Base-by-base conservation (phyloP, 768 basidiomycete genomes). In the Daedaleopsis nitida region DNA sequence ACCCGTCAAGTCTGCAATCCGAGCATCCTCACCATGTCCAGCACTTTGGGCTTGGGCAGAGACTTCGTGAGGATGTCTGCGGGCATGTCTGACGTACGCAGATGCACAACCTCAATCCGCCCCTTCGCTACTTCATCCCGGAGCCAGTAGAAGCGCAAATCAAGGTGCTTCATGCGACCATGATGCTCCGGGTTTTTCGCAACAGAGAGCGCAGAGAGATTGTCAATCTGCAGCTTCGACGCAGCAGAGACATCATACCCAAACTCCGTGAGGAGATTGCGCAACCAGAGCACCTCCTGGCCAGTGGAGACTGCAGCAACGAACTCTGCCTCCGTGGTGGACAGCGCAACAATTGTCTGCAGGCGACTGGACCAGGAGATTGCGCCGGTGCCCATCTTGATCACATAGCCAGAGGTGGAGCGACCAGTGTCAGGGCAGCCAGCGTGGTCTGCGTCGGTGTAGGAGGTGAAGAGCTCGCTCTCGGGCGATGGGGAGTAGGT, bases 291-390 rank as follows among this genome's bases (percentile, higher is more conserved):
- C n/a, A n/a, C n/a, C n/a, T n/a, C n/a, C n/a, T n/a, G n/a, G n/a
- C n/a, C n/a, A n/a, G n/a, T n/a, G n/a, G n/a, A n/a, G n/a, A 78
- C 66, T 2, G 73, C 72, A 11, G 77, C 71, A 39, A 78, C 73
- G 63, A 74, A 79, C 61, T 80, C 76, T 35, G 77, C 75, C 64
- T 81, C 78, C 1, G 74, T 75, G 1, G 74, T 78, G 9, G 78
- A 80, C 2, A 74, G 64, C 0, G 79, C 70, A n/a, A 81, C 76
- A 43, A 75, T 65, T 0, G 67, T 14, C 68, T 83, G 82, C 21
- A 73, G 67, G 43, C 72, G 70, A 24, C 73, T 75, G 11, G 44
- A 56, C 80, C 80, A 82, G 23, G 59, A 67, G 17, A 83, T 67
- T 1, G 74, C 70, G 7, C 76, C 77, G 5, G 65, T 66, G 9